Evolutionary conservation across 1,284 basidiomycete species (phyloP).

Genomic region (Cutaneotrichosporon cavernicola): DNA sequence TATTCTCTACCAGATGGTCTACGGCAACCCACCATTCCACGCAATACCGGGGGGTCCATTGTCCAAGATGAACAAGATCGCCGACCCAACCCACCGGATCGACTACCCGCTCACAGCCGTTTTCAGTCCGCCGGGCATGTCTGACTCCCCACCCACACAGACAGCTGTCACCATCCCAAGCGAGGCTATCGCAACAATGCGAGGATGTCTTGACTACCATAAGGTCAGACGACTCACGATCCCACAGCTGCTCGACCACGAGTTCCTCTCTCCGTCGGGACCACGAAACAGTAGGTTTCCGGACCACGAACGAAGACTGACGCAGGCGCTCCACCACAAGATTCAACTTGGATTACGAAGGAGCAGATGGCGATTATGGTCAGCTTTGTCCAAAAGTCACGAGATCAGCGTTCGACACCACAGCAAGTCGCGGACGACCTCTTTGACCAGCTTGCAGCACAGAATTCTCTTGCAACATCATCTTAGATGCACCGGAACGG

Average conservation of each 20-base stretch:
- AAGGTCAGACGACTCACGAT: slow-evolving; percentile 57
- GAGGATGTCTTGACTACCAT: slow-evolving; percentile 55
- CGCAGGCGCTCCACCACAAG: slow-evolving; percentile 29
- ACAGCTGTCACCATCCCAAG: slow-evolving; percentile 49
- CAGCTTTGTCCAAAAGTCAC: slow-evolving; percentile 28
- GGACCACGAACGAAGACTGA: background rate
- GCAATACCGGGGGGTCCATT: slow-evolving; percentile 73
- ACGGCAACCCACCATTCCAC: slow-evolving; percentile 86
- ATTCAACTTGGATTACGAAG: slow-evolving; percentile 43
- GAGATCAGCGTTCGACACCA: slow-evolving; percentile 20
- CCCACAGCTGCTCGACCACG: slow-evolving; percentile 54
- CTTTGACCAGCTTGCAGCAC: slow-evolving; percentile 39
- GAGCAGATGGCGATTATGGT: slow-evolving; percentile 47
- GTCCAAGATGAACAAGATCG: slow-evolving; percentile 58
- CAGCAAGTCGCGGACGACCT: slow-evolving; percentile 36
- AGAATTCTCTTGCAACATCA: slow-evolving; percentile 25
- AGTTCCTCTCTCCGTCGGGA: slow-evolving; percentile 47
- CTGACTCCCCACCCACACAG: background rate
- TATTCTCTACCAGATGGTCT: slow-evolving; percentile 94
- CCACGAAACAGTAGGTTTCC: slow-evolving; percentile 20
- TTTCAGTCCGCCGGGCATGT: background rate
- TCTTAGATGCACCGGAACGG: background rate
- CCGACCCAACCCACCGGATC: slow-evolving; percentile 56
- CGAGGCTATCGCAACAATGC: slow-evolving; percentile 56
- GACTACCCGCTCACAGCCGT: slow-evolving; percentile 46